Base-by-base conservation (phyloP, 2,329 filamentous ascomycete genomes). In the Epichloe festucae region DNA sequence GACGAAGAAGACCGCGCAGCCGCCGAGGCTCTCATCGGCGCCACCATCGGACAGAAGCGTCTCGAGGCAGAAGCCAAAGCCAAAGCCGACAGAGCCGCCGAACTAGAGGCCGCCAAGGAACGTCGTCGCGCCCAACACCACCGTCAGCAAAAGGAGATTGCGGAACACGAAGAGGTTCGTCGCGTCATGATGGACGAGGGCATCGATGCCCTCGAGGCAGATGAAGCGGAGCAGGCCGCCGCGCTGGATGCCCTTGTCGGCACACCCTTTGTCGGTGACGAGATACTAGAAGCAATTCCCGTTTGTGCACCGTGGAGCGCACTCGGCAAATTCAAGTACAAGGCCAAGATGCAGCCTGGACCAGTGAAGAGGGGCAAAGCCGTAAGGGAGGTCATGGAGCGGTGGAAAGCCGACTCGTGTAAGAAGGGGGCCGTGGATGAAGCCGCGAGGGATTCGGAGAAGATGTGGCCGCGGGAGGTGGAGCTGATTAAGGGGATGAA, bases 311-410 rank as follows among this genome's bases (percentile, higher is more conserved):
- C 82, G 2, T 85, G 81, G 74, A 70, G 67, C 23, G 81, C 82
- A 2, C 68, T 85, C 57, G 74, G 69, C 2, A 79, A 78, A 52
- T 87, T 85, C 69, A 96, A 96, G 69, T 97, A 96, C 73, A 94
- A 94, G 68, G 87, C 84, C 50, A 98, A 98, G 73, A 68, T 98
- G 60, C 93, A 97, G 68, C 93, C 93, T 0, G 93, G 93, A 0
- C 70, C 82, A 0, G 77, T 84, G 56, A 98, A 97, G 75, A 95
- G 95, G 71, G 91, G 93, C 10, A 97, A 96, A 65, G 90, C 89
- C 0, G 82, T 95, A 46, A 88, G 87, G 65, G 91, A 97, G 67
- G 84, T 97, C 35, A 68, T 97, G n/a, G 81, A 84, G 47, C 78
- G 79, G 54, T 96, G 91, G 90, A 77, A 84, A 57, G 67, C 74